phyloP scores from a whole-genome alignment of 2,329 filamentous ascomycete genomes.

The Akanthomyces lecanii region DNA sequence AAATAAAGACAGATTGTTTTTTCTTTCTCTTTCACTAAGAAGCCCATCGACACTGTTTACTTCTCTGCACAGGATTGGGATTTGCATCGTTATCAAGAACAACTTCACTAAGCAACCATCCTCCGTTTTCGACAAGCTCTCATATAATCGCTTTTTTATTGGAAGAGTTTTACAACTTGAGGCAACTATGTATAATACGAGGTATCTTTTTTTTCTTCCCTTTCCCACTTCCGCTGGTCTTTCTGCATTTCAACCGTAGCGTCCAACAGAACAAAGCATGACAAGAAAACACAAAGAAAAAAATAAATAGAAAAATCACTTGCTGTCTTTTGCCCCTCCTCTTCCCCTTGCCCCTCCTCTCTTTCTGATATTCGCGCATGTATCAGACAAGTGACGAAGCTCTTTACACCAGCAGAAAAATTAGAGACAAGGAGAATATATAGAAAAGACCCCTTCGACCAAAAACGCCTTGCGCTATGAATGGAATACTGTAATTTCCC shows the following conservation, averaged over 20 bases:
- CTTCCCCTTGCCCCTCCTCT: slow-evolving; percentile 17
- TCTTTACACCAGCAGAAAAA: slow-evolving; percentile 17
- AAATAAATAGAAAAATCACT: slow-evolving; percentile 9
- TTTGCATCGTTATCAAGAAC: neutral
- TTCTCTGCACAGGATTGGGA: too few species aligned
- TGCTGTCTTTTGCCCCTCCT: slow-evolving; percentile 18
- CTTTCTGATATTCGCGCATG: slow-evolving; percentile 24
- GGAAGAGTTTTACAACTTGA: slow-evolving; percentile 30
- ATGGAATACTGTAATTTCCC: slow-evolving; percentile 23
- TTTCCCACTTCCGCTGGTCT: slow-evolving; percentile 25
- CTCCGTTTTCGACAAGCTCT: neutral
- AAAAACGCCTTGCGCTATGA: slow-evolving; percentile 54
- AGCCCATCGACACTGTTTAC: too few species aligned
- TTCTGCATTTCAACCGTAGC: slow-evolving; percentile 23
- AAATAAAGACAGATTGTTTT: too few species aligned
- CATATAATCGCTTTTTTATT: slow-evolving; percentile 5
- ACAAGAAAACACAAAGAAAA: slow-evolving; percentile 11
- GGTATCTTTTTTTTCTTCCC: slow-evolving; percentile 18
- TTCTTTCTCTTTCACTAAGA: too few species aligned
- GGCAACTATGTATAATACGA: slow-evolving; percentile 30
- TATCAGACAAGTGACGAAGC: slow-evolving; percentile 28
- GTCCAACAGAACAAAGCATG: slow-evolving; percentile 12
- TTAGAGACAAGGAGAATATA: slow-evolving; percentile 23
- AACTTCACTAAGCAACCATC: neutral
- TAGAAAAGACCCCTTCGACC: slow-evolving; percentile 43